Conservation (phyloP, 73 alveolate species). For the Stentor coeruleus region DNA sequence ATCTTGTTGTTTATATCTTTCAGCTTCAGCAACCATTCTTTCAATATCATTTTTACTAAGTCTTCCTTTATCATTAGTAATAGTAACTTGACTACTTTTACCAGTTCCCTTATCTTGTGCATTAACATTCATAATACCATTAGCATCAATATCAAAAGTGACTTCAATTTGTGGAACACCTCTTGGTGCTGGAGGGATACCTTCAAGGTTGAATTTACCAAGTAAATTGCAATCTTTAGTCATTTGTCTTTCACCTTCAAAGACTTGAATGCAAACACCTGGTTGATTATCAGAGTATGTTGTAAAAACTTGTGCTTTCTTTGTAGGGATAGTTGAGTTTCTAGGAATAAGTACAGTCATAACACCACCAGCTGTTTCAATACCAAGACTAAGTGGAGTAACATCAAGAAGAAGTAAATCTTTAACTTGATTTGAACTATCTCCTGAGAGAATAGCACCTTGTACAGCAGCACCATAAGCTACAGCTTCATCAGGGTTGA, state of each 20-base stretch:
- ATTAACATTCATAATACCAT: constrained; percentile 73
- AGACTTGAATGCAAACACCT: constrained; percentile 90
- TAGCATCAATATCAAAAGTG: constrained; percentile 83
- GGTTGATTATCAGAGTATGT: constrained; percentile 98
- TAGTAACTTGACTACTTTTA: constrained; percentile 79
- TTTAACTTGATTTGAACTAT: constrained; percentile 45
- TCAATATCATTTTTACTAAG: constrained; percentile 69
- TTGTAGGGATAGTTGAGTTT: constrained; percentile 93
- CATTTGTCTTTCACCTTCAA: constrained; percentile 96
- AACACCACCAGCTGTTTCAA: constrained; percentile 98
- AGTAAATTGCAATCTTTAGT: constrained; percentile 90
- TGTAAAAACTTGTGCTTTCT: constrained; percentile 83
- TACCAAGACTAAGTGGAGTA: constrained; percentile 95
- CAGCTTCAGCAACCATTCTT: constrained; percentile 78
- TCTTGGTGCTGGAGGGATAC: constrained; percentile 94
- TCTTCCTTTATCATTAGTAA: constrained; percentile 96
- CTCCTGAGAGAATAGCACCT: constrained; percentile 67
- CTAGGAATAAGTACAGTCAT: constrained; percentile 96
- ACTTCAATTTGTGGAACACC: constrained; percentile 94
- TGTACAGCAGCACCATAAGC: constrained; percentile 90
- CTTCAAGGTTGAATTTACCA: constrained; percentile 91
- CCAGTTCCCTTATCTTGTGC: constrained; percentile 79
- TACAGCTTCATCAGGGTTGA: constrained; percentile 98
- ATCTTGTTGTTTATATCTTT: constrained; percentile 88
- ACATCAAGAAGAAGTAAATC: constrained; percentile 43